Percentiles rank a stretch among this genome's conserved stretches.
Conservation (phyloP, 495 filamentous ascomycete species). For the Aspergillus hancockii region DNA sequence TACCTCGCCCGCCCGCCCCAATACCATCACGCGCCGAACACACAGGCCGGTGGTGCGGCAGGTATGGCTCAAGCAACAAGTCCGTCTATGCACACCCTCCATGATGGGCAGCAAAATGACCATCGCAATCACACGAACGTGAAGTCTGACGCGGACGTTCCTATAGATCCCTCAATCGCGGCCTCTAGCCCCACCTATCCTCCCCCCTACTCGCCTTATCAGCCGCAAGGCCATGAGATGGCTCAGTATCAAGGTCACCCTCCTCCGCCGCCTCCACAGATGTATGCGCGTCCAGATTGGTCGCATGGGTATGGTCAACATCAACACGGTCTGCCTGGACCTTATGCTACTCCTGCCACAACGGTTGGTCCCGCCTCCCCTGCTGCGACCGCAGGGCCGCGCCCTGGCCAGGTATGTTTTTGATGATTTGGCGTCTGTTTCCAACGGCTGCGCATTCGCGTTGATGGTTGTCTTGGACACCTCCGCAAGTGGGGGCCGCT, state of each 20-base stretch:
- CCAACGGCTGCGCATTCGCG: conserved; percentile 32
- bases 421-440: conserved; percentile 40
- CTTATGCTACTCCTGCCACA: conserved; percentile 62
- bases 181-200: conserved; percentile 89
- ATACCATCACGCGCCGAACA: conserved; percentile 72
- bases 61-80: conserved; percentile 97
- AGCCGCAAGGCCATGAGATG: conserved; percentile 79
- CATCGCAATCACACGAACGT: conserved; percentile 63
- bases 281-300: conserved; percentile 87
- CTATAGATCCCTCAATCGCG: conserved; percentile 98
- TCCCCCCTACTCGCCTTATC: conserved; percentile 82
- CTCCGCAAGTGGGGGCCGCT: conserved; percentile 23
- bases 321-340: conserved; percentile 61
- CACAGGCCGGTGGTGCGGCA: conserved; percentile 73
- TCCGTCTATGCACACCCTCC: conserved; percentile 84
- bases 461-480: conserved; percentile 34
- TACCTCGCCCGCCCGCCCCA: conserved; percentile 62
- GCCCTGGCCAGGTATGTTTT: conserved; percentile 73
- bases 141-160: conserved; percentile 93
- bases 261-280: conserved; percentile 56
- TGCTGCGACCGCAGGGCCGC: conserved; percentile 60
- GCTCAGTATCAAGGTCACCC: conserved; percentile 61
- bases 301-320: conserved; percentile 69
- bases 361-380: conserved; percentile 59
- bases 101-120: conserved; percentile 71